phyloP scores from a whole-genome alignment of 2,329 filamentous ascomycete genomes.

The Cercospora nicotianae region DNA sequence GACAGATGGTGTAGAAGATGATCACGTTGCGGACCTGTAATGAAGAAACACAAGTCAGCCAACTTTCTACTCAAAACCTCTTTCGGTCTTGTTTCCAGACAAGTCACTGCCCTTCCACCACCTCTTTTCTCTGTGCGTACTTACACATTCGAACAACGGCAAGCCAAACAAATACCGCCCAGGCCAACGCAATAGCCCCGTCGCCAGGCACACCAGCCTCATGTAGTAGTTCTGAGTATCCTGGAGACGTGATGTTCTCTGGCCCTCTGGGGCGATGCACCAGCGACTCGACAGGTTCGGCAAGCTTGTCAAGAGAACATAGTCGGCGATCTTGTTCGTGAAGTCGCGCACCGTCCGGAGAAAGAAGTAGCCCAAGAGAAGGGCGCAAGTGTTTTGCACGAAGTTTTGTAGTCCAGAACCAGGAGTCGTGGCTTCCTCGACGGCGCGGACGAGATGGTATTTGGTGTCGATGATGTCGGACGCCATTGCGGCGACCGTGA shows the following conservation, averaged over 20 bases:
- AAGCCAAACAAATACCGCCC: background rate
- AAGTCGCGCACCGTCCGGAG: background rate
- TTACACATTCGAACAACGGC: conserved; percentile 6
- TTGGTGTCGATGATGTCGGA: background rate
- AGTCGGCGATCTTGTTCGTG: background rate
- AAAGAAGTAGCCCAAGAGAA: background rate
- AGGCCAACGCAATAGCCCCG: background rate
- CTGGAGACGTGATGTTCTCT: background rate
- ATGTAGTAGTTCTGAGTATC: background rate
- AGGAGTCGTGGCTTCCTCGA: background rate
- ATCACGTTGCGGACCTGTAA: background rate
- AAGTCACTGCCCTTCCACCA: background rate
- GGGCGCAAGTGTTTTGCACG: background rate
- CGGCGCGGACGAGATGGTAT: background rate
- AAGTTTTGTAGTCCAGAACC: background rate
- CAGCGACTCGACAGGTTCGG: background rate
- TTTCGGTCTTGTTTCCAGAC: background rate
- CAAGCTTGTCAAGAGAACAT: background rate
- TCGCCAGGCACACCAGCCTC: background rate
- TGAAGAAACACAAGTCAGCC: background rate
- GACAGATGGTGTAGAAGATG: background rate
- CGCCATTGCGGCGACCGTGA: background rate
- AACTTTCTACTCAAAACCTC: background rate
- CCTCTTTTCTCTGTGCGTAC: background rate
- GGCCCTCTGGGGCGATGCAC: background rate